Evolutionary conservation across 1,284 basidiomycete genomes (phyloP), one percentile per base, ranked within the genome.

Genomic region (Ustanciosporium gigantosporum): DNA sequence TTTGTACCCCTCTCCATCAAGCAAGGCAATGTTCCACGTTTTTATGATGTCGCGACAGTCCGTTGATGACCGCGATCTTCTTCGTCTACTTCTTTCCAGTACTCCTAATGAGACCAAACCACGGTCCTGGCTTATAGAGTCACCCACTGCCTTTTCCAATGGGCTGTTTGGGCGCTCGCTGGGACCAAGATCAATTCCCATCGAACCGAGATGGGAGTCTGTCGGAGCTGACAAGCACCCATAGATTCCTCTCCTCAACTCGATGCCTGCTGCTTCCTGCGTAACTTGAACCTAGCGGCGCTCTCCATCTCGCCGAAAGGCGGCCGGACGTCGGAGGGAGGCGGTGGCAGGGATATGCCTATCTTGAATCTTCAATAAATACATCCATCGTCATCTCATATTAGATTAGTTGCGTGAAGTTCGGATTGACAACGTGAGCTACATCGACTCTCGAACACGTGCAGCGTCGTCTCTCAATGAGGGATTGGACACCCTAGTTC

Each of bases 101-200:
- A n/a, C n/a, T n/a, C n/a, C n/a, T 29, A n/a, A 29, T 9, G 11
- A 29, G 11, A 29, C 27, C 27, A 29, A 7, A 7, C n/a, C 31
- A 66, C 47, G 57, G 62, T 66, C 62, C 57, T 53, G 62, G 49
- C 62, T 60, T 60, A 62, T 66, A 60, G 57, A 66, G 62, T 66
- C 62, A 66, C 62, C 62, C 62, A 44, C 50, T 56, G 43, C 62
- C 62, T 56, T 55, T 56, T 56, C 41, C 56, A 55, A 56, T 59
- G 51, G 61, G 55, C 41, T 50, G 48, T 48, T 40, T 42, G 34
- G 61, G 61, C 61, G 61, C 61, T 66, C 61, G 61, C 48, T 66
- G 61, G 61, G 61, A 66, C 61, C 61, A 48, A 66, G 61, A 66
- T 66, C 20, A 51, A 65, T 19, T 24, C 39, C 36, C 20, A 44